Evolutionary conservation across 805 yeast genomes (phyloP), one percentile per base, ranked within the genome.

Genomic region (Debaryomyces castellii): DNA sequence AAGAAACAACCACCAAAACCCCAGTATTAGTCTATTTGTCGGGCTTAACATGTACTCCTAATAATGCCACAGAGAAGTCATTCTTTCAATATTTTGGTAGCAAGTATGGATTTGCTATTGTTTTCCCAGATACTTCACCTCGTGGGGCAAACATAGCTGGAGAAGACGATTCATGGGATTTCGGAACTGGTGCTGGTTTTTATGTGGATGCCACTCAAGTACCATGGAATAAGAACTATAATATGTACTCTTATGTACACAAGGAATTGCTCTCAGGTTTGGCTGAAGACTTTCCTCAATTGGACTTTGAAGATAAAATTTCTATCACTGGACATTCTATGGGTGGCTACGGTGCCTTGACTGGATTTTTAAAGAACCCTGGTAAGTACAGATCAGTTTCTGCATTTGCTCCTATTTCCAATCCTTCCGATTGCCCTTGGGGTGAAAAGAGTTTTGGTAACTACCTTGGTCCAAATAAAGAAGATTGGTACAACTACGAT

Each of bases 121-220:
- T 92, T 1, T 91, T 87, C 65, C 98, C 99, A 16, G 99, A 92
- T 66, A 94, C 99, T 3, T 91, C 98, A 7, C 98, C 99, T 44
- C 81, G 98, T 53, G 96, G 95, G 12, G 82, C 85, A 11, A 74
- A 73, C 40, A 74, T 85, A 48, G 82, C 78, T 25, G 95, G 96
- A n/a, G 94, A 86, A 61, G 82, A 83, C 57, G 95, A 86, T 48
- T 64, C 81, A 14, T 94, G 86, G 82, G 97, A 90, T 63, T 88
- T 92, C 60, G 99, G 99, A 20, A 74, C 90, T 1, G 96, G 96
- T 34, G 99, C 99, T 27, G 96, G 97, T 0, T 94, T 92, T 71
- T 92, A 94, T 60, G 78, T 94, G 41, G 85, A 94, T 66, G 89
- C 98, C 10, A 83, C 89, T 10, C 71, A 77, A 47, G 82, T 76